Base-by-base conservation (phyloP, 441 rosid genomes). In the Populus hybrid region DNA sequence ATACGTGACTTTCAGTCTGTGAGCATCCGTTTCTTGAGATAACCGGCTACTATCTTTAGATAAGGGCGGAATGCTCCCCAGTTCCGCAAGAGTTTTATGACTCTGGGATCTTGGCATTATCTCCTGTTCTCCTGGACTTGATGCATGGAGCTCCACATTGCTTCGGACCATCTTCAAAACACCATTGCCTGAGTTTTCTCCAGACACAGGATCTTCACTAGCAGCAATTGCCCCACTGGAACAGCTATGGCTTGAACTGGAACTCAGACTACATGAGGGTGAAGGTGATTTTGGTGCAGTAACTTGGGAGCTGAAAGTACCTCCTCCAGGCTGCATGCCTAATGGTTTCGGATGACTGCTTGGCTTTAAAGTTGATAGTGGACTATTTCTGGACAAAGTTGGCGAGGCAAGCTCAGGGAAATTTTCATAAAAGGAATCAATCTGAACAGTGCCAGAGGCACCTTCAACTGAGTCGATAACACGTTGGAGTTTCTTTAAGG, bases 221-320 rank as follows among this genome's bases (percentile, higher is more conserved):
- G 72, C 71, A 34, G 82, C 36, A 59, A 77, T 72, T 32, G 84
- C 84, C 76, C 90, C 94, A 21, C 88, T 90, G 80, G 96, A 92
- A 81, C 81, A 89, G 76, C 92, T 82, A 46, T 85, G 94, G 86
- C 96, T 91, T 32, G 99, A 95, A 81, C 82, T 87, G 70, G 98
- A 89, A 81, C 95, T 86, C 75, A 86, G 91, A 79, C 96, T 89
- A 69, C 85, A 82, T 0, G 98, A 90, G 21, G 94, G 88, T 38
- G 94, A 92, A 24, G 88, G 89, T 3, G 97, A 91, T 72, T 87
- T 88, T n/a, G 87, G 85, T 57, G 80, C 79, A 57, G 84, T 68
- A 1, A 67, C 78, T 65, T 59, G 80, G 78, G 82, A 57, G 69
- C 74, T 77, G 35, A 83, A 74, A 35, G 32, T 59, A n/a, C 78